These are phyloP conservation scores for Staphylotrichum tortipilum DNA, from an alignment of 495 filamentous ascomycete species.

Conservation along the genomic window DNA sequence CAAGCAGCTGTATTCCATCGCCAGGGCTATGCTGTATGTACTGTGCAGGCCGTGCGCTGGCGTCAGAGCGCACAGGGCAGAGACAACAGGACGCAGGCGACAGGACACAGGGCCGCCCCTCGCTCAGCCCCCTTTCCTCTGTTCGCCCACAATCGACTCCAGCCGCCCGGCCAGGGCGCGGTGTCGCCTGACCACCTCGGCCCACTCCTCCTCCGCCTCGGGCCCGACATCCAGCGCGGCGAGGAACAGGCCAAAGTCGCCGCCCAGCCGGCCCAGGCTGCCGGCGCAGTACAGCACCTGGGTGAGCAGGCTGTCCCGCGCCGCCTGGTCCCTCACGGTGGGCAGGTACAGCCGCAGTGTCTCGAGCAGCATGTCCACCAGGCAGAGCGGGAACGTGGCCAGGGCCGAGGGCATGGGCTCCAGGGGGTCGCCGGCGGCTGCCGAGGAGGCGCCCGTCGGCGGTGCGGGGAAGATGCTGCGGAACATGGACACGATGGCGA, in stretches of 20 bases:
- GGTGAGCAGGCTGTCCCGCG: conserved; percentile 78
- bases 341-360: conserved; percentile 75
- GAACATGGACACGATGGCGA: conserved; percentile 88
- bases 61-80: too few relatives aligned
- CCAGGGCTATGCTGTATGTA: too few relatives aligned
- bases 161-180: conserved; percentile 75
- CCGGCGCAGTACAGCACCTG: conserved; percentile 95
- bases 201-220: conserved; percentile 67
- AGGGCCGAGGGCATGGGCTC: conserved; percentile 66
- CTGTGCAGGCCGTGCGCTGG: too few relatives aligned
- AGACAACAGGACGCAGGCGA: too few relatives aligned
- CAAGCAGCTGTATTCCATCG: too few relatives aligned
- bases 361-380: conserved; percentile 72
- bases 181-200: conserved; percentile 85
- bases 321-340: conserved; percentile 69
- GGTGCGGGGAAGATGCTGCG: conserved; percentile 69
- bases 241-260: conserved; percentile 85
- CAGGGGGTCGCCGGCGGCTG: conserved; percentile 44
- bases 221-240: conserved; percentile 52
- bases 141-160: conserved; percentile 67
- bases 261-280: conserved; percentile 82
- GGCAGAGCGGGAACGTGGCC: conserved; percentile 74
- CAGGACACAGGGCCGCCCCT: too few relatives aligned
- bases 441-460: neutral
- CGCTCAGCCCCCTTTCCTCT: conserved; percentile 18